Percentiles rank a stretch among this genome's conserved stretches.
phyloP scores from a whole-genome alignment of 148 eudicot species.

The Camellia lanceoleosa region DNA sequence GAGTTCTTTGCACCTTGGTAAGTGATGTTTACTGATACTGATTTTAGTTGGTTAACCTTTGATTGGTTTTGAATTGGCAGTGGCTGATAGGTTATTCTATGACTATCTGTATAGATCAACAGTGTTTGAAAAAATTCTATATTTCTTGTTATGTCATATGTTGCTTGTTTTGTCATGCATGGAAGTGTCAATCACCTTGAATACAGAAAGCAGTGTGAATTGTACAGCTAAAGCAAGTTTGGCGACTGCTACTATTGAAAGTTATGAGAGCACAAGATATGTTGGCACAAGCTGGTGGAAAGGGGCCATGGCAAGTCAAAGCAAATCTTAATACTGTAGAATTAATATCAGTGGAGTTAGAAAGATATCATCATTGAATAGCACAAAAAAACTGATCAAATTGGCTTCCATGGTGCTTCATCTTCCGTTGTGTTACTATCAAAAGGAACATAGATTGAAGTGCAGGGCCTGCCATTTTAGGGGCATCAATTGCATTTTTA shows the following conservation, averaged over 20 bases:
- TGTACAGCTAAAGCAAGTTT: neutral
- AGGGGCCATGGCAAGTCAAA: neutral
- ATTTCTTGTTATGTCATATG: neutral
- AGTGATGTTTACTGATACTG: constrained; percentile 13
- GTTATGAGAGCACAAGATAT: neutral
- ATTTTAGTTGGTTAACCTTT: neutral
- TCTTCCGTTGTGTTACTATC: neutral
- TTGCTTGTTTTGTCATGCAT: neutral
- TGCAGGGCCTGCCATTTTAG: neutral
- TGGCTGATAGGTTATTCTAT: neutral
- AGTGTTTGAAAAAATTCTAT: neutral
- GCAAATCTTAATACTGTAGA: neutral
- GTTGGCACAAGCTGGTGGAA: neutral
- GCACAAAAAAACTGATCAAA: neutral
- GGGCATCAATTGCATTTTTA: neutral
- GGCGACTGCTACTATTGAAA: neutral
- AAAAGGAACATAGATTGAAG: neutral
- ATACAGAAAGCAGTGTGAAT: neutral
- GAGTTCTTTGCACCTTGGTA: constrained; percentile 99
- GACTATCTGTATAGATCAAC: neutral
- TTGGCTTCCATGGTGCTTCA: neutral
- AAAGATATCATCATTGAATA: neutral
- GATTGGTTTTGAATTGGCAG: neutral
- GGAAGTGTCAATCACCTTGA: neutral
- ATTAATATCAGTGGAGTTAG: neutral